Conservation (phyloP, 2,329 filamentous ascomycete species). For the Verticillium albo-atrum region DNA sequence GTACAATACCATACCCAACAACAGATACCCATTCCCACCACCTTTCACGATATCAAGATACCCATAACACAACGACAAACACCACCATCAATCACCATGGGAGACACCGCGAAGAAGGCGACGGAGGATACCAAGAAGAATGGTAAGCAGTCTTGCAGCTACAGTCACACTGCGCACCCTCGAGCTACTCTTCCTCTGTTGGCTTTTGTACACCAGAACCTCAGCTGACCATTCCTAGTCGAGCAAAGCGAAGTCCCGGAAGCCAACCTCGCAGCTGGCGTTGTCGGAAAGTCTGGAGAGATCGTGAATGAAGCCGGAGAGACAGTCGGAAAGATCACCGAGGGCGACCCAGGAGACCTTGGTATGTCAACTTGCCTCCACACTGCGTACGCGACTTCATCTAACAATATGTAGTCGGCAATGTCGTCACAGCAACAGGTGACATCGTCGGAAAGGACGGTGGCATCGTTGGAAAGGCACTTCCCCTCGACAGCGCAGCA, state of each 20-base stretch:
- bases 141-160: not conserved
- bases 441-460: conserved; percentile 30
- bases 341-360: conserved; percentile 34
- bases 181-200: not conserved
- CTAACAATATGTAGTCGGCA: conserved; percentile 22
- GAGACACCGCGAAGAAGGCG: not conserved
- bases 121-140: not conserved
- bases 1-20: not conserved
- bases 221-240: not conserved
- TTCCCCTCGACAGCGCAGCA: conserved; percentile 27
- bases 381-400: not conserved
- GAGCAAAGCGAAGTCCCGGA: conserved; percentile 11
- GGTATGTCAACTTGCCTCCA: not conserved
- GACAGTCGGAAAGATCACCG: conserved; percentile 34
- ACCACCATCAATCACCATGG: not conserved
- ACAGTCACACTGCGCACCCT: not conserved
- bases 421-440: conserved; percentile 29
- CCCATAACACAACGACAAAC: not conserved
- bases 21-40: not conserved
- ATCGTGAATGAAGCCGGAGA: conserved; percentile 40
- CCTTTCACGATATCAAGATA: not conserved
- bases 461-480: conserved; percentile 36
- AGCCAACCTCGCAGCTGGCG: conserved; percentile 30
- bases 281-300: conserved; percentile 39
- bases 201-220: not conserved